Base-by-base conservation (phyloP, 768 basidiomycete genomes). In the Phaeotremella skinneri region DNA sequence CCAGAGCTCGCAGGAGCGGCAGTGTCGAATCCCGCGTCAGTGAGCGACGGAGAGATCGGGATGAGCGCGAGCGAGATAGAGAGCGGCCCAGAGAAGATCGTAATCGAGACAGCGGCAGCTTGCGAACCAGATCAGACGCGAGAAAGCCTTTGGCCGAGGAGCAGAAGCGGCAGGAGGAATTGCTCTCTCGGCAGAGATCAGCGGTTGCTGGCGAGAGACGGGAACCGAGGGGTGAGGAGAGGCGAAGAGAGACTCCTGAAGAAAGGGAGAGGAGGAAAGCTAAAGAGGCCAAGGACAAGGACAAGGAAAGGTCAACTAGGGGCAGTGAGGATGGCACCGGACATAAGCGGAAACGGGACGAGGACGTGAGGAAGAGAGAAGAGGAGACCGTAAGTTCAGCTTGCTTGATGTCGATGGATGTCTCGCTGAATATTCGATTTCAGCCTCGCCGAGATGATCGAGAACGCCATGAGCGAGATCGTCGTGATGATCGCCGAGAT, bases 401-500 rank as follows among this genome's bases (percentile, higher is more conserved):
- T 31, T 52, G n/a, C 25, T 32, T 31, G n/a, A 4, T 14, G n/a
- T 3, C 16, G 37, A 23, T 25, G n/a, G 26, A 23, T 16, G 4
- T 31, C 32, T 9, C 20, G 27, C 32, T 11, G 32, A 27, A 27
- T 7, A 5, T 27, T 32, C 16, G 51, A 5, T 17, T 32, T 23
- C 17, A 52, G 20, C 29, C 51, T 4, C 13, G 37, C 7, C 41
- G 53, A 48, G 37, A 53, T 17, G 49, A 57, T 25, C 34, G 57
- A 27, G 11, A 52, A 6, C 32, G 48, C 14, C 48, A 49, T 3
- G 37, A 78, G 79, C 43, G 82, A 81, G 54, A 79, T 81, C 26
- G 89, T 87, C 13, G 69, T 79, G 9, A 78, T 76, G 39, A 81
- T 91, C 43, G 82, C 85, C 64, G 75, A 74, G 53, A 32, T 43